Evolutionary conservation across 176 grass and related monocot genomes (phyloP), one percentile per base, ranked within the genome.

Genomic region (Triticum urartu): DNA sequence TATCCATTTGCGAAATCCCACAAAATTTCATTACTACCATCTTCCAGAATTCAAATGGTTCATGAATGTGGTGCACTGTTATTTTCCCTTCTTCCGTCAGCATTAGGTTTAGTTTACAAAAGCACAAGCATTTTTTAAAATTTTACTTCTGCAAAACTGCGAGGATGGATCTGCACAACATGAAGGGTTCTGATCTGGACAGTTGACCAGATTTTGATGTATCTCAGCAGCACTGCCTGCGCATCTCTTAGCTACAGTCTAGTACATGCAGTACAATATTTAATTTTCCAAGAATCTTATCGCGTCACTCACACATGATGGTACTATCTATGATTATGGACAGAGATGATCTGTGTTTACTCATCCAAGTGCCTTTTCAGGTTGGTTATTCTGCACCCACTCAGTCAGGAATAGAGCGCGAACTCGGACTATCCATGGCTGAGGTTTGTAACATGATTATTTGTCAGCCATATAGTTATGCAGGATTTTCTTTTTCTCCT

Each of bases 331-430:
- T 72, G 74, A 38, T 64, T 42, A 33, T 54, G 33, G 30, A 42
- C 22, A 10, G 25, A 78, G 26, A 24, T 52, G 54, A 34, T 66
- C 25, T n/a, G 72, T n/a, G 72, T 54, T 87, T 59, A 33, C 58
- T 78, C 11, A 54, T 6, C 18, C 33, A 30, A 72, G 22, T 25
- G 33, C 22, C 20, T 87, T 79, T 79, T 33, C 73, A 90, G 94
- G 91, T 91, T 25, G 94, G 94, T 6, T 95, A 90, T 82, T 95
- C 94, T 78, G 89, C 94, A 40, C 91, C 94, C 18, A 90, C 91
- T 36, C 89, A 96, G 69, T 91, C 89, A 72, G 89, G 74, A 38
- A 96, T 91, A 56, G 88, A 79, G 32, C 86, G 80, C 48, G 94
- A 96, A 59, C 75, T 90, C 17, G 85, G 87, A 11, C 87, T 96